phyloP scores from a whole-genome alignment of 768 basidiomycete genomes.

The Leccinellum rugosiceps region DNA sequence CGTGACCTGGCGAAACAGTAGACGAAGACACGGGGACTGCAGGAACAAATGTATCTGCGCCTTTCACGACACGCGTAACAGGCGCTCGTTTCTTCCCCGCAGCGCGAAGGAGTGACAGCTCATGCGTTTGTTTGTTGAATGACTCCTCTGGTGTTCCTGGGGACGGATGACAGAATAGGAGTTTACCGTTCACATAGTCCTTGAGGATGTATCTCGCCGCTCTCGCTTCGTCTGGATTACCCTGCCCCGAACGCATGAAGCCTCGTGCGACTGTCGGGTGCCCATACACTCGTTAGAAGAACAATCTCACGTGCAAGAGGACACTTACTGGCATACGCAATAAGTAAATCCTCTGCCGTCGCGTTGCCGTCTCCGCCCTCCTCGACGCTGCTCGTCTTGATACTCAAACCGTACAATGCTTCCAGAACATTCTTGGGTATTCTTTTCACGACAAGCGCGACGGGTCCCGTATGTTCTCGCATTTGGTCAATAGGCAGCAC shows the following conservation, averaged over 20 bases:
- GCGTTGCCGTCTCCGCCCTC: constrained; percentile 82
- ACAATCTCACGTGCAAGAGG: background rate
- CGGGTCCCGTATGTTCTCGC: constrained; percentile 87
- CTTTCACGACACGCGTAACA: constrained; percentile 77
- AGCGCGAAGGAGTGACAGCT: constrained; percentile 53
- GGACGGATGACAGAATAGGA: constrained; percentile 90
- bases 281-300: constrained; percentile 15
- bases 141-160: constrained; percentile 59
- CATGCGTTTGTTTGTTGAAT: constrained; percentile 75
- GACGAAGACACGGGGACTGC: background rate
- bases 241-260: constrained; percentile 89
- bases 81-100: constrained; percentile 88
- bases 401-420: constrained; percentile 80
- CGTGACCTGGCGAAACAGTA: constrained; percentile 10
- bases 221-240: constrained; percentile 95
- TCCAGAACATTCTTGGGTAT: constrained; percentile 85
- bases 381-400: constrained; percentile 60
- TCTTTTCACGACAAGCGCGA: constrained; percentile 70
- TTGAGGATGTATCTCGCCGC: constrained; percentile 91
- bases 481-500: constrained; percentile 97
- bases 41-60: constrained; percentile 78
- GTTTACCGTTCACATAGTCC: constrained; percentile 94
- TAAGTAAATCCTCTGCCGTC: constrained; percentile 76
- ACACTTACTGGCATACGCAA: constrained; percentile 88
- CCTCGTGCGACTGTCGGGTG: constrained; percentile 78